Percentiles rank a stretch among this genome's conserved stretches.
These are phyloP conservation scores for Bipolaris victoriae DNA, from an alignment of 2,329 filamentous ascomycete genomes.

Conservation along the genomic window DNA sequence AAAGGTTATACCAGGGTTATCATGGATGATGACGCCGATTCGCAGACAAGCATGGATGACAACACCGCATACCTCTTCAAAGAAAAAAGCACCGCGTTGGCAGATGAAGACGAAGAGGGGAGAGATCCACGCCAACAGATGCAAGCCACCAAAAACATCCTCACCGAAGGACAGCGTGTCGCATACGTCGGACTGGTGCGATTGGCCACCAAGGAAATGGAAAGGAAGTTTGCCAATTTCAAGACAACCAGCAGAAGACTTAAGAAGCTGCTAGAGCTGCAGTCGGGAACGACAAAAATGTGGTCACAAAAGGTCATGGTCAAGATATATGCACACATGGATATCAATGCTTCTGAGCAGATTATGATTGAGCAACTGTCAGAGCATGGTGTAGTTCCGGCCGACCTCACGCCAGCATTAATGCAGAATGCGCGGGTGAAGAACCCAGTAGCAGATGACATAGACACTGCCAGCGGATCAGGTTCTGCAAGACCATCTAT, in stretches of 20 bases:
- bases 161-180: conserved; percentile 94
- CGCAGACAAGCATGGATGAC: conserved; percentile 94
- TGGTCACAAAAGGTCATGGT: conserved; percentile 99
- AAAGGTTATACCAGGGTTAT: conserved; percentile 97
- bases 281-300: conserved; percentile 83
- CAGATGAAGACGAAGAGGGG: conserved; percentile 75
- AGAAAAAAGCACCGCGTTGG: conserved; percentile 65
- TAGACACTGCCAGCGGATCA: conserved; percentile 20
- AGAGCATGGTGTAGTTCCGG: conserved; percentile 85
- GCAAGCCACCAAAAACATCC: conserved; percentile 91
- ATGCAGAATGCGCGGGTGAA: conserved; percentile 93
- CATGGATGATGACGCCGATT: conserved; percentile 91
- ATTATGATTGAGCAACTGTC: conserved; percentile 98
- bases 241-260: conserved; percentile 67
- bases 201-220: conserved; percentile 79
- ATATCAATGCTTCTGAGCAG: conserved; percentile 88
- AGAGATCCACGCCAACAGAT: conserved; percentile 86
- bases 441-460: conserved; percentile 78
- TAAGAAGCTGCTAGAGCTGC: conserved; percentile 73
- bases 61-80: conserved; percentile 97
- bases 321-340: conserved; percentile 92
- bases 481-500: conserved; percentile 45
- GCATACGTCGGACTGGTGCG: conserved; percentile 93
- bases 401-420: conserved; percentile 81
- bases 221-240: conserved; percentile 68